Base-by-base conservation (phyloP, 176 grass and related monocot genomes). In the Coix lacrymajobi region DNA sequence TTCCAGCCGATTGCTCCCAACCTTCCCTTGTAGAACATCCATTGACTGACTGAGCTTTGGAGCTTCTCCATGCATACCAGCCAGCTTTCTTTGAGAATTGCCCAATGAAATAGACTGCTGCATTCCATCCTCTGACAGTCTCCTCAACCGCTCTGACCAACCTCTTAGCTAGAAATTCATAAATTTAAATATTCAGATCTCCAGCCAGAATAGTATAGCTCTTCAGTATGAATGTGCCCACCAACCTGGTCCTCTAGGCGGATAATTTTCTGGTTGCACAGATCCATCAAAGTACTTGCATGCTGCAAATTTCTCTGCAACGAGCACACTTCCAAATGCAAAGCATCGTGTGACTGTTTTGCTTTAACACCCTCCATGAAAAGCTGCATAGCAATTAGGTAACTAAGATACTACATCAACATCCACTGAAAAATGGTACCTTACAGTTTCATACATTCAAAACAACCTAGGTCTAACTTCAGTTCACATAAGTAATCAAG, bases 281-380 rank as follows among this genome's bases (percentile, higher is more conserved):
- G 78, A 89, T 92, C 97, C 85, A 96, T 83, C 60, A 94, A 72
- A 46, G 13, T 73, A 61, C 77, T 92, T 68, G 81, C 77, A 67
- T 92, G 79, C 49, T 86, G 89, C 64, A 96, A 69, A 78, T 96
- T 94, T 71, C 75, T 88, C 51, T 75, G 77, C 83, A 93, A 87
- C 44, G 79, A 79, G 56, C 45, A 32, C 63, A 94, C 76, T 40
- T 89, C 91, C 61, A 74, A 82, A 62, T 61, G 80, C 75, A 99
- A 75, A 40, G 77, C 81, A 80, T 94, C 86, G 16, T 90, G 83
- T 15, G 67, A 72, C 58, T 90, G 89, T 79, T 84, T 90, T 70
- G 81, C 89, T 92, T 83, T 91, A 24, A 96, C 56, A 29, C 91
- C 90, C 39, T 94, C 89, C 83, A 94, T 92, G 79, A 96, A 90